phyloP scores from a whole-genome alignment of 768 basidiomycete species.

The Trametes elegans region DNA sequence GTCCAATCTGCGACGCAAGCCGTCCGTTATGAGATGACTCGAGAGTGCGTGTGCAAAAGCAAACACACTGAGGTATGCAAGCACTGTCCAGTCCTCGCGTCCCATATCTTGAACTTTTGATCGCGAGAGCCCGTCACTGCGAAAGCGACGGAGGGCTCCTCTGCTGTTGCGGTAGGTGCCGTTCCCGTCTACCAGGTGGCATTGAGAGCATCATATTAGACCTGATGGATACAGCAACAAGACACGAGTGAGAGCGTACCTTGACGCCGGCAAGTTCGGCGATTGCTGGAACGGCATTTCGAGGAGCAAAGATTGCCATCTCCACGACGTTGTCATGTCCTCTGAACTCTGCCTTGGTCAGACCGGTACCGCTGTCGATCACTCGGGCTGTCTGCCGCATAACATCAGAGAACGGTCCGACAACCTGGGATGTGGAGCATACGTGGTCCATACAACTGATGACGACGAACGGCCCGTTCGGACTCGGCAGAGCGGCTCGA shows the following conservation, averaged over 20 bases:
- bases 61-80: constrained; percentile 42
- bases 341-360: constrained; percentile 46
- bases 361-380: constrained; percentile 46
- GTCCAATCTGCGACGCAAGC: constrained; percentile 26
- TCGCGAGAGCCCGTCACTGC: constrained; percentile 52
- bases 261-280: constrained; percentile 43
- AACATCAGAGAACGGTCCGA: neutral
- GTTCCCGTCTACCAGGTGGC: constrained; percentile 20
- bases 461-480: constrained; percentile 43
- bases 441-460: constrained; percentile 55
- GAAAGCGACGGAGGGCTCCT: constrained; percentile 36
- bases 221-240: neutral
- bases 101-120: constrained; percentile 56
- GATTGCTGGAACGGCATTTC: constrained; percentile 40
- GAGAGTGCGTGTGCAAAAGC: neutral
- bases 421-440: constrained; percentile 16
- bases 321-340: constrained; percentile 58
- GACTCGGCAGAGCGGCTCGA: constrained; percentile 29
- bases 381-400: constrained; percentile 44
- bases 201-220: neutral
- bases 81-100: constrained; percentile 46
- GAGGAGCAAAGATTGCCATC: constrained; percentile 49
- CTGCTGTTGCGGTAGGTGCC: constrained; percentile 29
- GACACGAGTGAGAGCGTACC: too few species aligned
- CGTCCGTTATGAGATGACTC: neutral